Percentiles rank a stretch among this genome's conserved stretches.
These are phyloP conservation scores for Tardiomyces blankii DNA, from an alignment of 1,139 yeast species.

Conservation along the genomic window DNA sequence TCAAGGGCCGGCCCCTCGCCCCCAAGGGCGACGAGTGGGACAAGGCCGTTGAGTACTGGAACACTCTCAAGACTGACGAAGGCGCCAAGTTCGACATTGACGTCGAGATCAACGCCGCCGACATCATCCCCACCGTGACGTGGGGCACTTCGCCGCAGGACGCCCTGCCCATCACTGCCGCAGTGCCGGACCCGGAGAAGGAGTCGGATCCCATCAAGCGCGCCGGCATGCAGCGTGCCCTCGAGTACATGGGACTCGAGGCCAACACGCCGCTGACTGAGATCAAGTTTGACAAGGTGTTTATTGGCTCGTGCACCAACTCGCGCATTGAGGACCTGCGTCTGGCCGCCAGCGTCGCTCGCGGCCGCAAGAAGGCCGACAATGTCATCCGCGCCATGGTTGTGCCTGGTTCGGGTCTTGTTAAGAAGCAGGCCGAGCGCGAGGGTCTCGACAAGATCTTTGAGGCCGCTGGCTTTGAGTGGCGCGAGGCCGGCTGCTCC, in stretches of 20 bases:
- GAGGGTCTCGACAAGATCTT: conserved; percentile 93
- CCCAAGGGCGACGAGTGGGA: conserved; percentile 94
- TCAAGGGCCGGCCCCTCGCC: conserved; percentile 89
- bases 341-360: conserved; percentile 87
- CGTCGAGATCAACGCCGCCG: conserved; percentile 68
- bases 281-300: conserved; percentile 77
- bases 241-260: conserved; percentile 79
- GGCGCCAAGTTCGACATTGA: conserved; percentile 86
- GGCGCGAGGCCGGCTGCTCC: conserved; percentile 99
- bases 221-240: conserved; percentile 83
- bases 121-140: conserved; percentile 89
- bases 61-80: conserved; percentile 71
- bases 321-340: conserved; percentile 95
- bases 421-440: conserved; percentile 82
- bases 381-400: conserved; percentile 75
- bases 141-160: conserved; percentile 99
- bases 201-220: conserved; percentile 64
- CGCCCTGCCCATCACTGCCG: conserved; percentile 85
- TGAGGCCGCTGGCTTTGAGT: conserved; percentile 84
- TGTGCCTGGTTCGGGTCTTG: conserved; percentile 96
- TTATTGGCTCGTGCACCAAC: conserved; percentile 96
- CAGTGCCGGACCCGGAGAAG: conserved; percentile 76
- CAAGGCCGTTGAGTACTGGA: conserved; percentile 87
- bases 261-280: conserved; percentile 73
- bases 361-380: conserved; percentile 81